These are phyloP conservation scores for Sequoia sempervirens DNA, from an alignment of 75 land plant species.

Conservation along the genomic window DNA sequence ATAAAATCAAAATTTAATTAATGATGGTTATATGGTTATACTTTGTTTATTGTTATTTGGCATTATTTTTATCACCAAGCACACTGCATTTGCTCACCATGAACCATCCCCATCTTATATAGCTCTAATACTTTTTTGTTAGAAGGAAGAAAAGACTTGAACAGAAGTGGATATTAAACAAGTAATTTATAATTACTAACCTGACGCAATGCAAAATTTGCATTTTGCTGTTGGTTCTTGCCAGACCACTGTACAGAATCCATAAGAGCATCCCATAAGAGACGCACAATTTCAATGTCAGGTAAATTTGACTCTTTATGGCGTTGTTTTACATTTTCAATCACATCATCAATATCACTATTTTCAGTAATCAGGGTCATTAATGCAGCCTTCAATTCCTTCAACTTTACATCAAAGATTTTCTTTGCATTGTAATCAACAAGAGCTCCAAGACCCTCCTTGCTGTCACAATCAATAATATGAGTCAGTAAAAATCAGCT, in stretches of 20 bases:
- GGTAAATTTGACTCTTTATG: conserved; percentile 82
- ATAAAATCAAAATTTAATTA: not conserved
- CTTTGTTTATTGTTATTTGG: not conserved
- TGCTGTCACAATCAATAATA: conserved; percentile 37
- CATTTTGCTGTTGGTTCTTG: conserved; percentile 96
- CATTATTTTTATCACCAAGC: conserved; percentile 4
- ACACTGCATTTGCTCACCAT: not conserved
- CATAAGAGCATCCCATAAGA: conserved; percentile 93
- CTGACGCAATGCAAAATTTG: conserved; percentile 87
- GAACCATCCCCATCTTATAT: not conserved
- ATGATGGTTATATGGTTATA: not conserved
- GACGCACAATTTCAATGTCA: conserved; percentile 84
- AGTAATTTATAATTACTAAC: conserved; percentile 14
- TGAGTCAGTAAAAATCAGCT: not conserved
- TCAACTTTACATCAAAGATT: conserved; percentile 88
- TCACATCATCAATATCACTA: conserved; percentile 72
- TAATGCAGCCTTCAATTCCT: conserved; percentile 75
- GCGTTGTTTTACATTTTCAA: conserved; percentile 75
- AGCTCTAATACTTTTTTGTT: not conserved
- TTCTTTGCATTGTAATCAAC: conserved; percentile 93
- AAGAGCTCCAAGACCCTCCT: conserved; percentile 69
- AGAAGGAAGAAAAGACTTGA: not conserved
- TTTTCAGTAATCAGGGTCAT: conserved; percentile 73
- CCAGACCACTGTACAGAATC: conserved; percentile 99
- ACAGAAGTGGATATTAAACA: not conserved